These are phyloP conservation scores for Neopestalotiopsis sp. DNA, from an alignment of 2,329 filamentous ascomycete species.

Conservation along the genomic window DNA sequence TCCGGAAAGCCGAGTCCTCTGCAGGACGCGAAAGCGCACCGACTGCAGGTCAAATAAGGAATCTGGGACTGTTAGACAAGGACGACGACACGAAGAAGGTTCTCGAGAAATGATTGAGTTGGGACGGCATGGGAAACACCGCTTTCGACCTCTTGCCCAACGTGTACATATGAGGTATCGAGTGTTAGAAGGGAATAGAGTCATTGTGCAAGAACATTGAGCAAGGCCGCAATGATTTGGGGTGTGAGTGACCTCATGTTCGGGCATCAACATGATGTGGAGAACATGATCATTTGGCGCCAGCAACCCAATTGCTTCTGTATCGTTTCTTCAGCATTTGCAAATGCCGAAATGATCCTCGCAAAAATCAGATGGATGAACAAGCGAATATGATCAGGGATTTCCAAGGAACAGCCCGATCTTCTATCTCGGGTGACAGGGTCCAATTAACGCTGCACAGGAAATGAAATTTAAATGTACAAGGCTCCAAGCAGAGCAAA, in stretches of 20 bases:
- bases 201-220: constrained; percentile 15
- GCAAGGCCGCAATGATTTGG: neutral
- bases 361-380: too few species aligned
- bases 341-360: neutral
- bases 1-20: constrained; percentile 78
- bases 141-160: constrained; percentile 20
- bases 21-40: constrained; percentile 81
- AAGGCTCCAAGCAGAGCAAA: too few species aligned
- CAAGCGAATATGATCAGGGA: too few species aligned
- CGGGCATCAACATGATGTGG: neutral
- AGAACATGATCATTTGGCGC: neutral
- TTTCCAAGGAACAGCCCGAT: too few species aligned
- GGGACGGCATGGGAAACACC: constrained; percentile 13
- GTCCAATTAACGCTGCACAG: too few species aligned
- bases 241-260: neutral
- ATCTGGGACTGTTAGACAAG: constrained; percentile 81
- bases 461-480: too few species aligned
- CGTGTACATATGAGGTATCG: constrained; percentile 30
- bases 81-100: constrained; percentile 78
- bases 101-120: constrained; percentile 38
- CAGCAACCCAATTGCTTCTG: neutral
- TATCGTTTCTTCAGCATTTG: neutral
- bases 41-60: constrained; percentile 85
- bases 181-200: constrained; percentile 27
- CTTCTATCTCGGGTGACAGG: too few species aligned